These are phyloP conservation scores for Coemansia erecta DNA, from an alignment of 192 early-diverging fungal species.

Conservation along the genomic window DNA sequence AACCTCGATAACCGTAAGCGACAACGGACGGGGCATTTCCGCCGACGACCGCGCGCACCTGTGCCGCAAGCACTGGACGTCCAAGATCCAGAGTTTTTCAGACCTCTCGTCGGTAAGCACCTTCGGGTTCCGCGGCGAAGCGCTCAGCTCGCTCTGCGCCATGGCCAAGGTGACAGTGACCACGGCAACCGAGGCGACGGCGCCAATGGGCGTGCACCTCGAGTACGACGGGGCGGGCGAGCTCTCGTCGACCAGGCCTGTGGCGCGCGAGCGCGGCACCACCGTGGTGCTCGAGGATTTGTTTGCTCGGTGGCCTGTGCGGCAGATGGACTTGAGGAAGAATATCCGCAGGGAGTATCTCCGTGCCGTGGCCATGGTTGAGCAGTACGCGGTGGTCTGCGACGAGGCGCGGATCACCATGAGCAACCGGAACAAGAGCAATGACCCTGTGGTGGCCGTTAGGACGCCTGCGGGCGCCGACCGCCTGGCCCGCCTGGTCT, in stretches of 20 bases:
- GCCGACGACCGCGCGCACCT: conserved; percentile 61
- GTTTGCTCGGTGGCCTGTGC: conserved; percentile 86
- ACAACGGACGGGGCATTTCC: conserved; percentile 86
- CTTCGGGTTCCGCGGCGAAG: conserved; percentile 95
- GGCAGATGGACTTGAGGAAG: conserved; percentile 78
- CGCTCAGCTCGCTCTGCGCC: conserved; percentile 85
- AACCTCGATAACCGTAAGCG: conserved; percentile 70
- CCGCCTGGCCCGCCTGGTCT: conserved; percentile 53
- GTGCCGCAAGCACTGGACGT: conserved; percentile 88
- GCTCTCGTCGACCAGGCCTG: conserved; percentile 45
- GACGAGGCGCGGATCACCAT: conserved; percentile 65
- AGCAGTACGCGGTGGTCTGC: conserved; percentile 80
- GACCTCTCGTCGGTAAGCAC: conserved; percentile 75
- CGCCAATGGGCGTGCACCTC: conserved; percentile 60
- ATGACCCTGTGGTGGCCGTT: conserved; percentile 3
- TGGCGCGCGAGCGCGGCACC: conserved; percentile 72
- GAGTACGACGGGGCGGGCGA: conserved; percentile 68
- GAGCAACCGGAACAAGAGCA: conserved; percentile 62
- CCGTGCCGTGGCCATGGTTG: conserved; percentile 72
- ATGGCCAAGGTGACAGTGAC: conserved; percentile 57
- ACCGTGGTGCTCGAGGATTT: conserved; percentile 71
- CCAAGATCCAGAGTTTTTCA: conserved; percentile 75
- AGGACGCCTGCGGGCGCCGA: conserved; percentile 19
- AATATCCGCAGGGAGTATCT: conserved; percentile 79
- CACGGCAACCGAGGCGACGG: conserved; percentile 61